phyloP scores from a whole-genome alignment of 768 basidiomycete species.

The Phylloporus sp. region DNA sequence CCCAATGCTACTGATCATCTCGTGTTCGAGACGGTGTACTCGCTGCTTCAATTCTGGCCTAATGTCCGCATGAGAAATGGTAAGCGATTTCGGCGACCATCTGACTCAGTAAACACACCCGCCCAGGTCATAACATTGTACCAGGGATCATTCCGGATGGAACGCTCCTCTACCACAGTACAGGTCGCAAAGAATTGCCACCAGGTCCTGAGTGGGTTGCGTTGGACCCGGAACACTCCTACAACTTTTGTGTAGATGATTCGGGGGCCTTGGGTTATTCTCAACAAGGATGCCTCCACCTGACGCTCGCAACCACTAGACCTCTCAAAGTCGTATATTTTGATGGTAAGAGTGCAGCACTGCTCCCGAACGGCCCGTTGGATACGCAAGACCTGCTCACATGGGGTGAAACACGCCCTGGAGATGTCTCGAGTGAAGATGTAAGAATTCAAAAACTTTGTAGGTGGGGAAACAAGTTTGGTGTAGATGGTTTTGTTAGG shows the following conservation, averaged over 20 bases:
- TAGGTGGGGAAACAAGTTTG: conserved; percentile 28
- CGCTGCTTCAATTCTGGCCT: conserved; percentile 23
- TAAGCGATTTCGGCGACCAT: neutral
- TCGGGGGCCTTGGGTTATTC: neutral
- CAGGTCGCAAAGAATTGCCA: conserved; percentile 17
- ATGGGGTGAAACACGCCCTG: conserved; percentile 26
- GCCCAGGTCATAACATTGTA: conserved; percentile 29
- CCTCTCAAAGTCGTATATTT: conserved; percentile 33
- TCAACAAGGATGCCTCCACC: conserved; percentile 18
- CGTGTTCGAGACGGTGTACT: conserved; percentile 25
- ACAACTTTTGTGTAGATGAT: conserved; percentile 33
- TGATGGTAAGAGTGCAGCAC: conserved; percentile 32
- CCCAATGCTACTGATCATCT: conserved; percentile 31
- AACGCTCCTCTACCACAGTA: conserved; percentile 32
- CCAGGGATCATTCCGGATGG: conserved; percentile 29
- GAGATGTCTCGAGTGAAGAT: conserved; percentile 16
- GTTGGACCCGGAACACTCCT: conserved; percentile 32
- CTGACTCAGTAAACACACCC: neutral
- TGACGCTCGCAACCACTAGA: conserved; percentile 12
- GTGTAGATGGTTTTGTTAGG: conserved; percentile 35
- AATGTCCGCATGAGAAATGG: conserved; percentile 28
- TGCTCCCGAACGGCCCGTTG: conserved; percentile 28
- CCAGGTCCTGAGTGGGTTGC: conserved; percentile 28
- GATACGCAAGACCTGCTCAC: conserved; percentile 35
- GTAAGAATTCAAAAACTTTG: conserved; percentile 29